Base-by-base conservation (phyloP, 148 eudicot genomes). In the Fagopyrum tataricum region DNA sequence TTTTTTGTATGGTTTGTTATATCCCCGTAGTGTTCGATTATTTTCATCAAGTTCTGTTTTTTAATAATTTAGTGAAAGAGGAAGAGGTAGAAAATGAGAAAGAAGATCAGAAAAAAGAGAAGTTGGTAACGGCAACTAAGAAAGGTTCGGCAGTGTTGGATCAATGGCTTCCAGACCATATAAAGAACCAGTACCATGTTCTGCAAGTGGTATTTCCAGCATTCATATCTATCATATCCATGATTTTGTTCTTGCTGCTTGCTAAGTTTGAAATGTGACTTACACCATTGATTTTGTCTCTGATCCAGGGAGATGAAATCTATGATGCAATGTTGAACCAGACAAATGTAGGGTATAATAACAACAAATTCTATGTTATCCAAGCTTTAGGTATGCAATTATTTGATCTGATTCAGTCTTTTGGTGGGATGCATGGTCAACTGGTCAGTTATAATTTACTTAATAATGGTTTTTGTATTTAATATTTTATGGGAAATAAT, bases 291-390 rank as follows among this genome's bases (percentile, higher is more conserved):
- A 13, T 40, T 3, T 31, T 66, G n/a, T 12, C 17, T 17, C 39
- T 66, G 14, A 39, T 78, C 74, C 77, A 95, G 99, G 97, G 89
- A 21, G 87, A 81, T 85, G 97, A 79, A 40, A 86, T 90, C 53
- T 95, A 95, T 79, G 99, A 95, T 88, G 97, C 99, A 76, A 95
- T 87, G 87, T 81, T 95, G 88, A 95, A 95, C 80, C 99, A 95
- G 89, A 95, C 96, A 75, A 95, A 95, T 86, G 91, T 95, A 49
- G 94, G 97, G 73, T 85, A 86, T 42, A 95, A 95, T 84, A 95
- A 90, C 77, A 95, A 95, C 88, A 95, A 95, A 79, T 95, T 92
- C 82, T 95, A 85, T 81, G 81, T 90, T 78, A 82, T 95, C 72
- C 99, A 95, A 86, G 92, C 71, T 75, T 84, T 95, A 66, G 99